These are phyloP conservation scores for Stellera chamaejasme DNA, from an alignment of 345 rosid genomes.

Conservation along the genomic window DNA sequence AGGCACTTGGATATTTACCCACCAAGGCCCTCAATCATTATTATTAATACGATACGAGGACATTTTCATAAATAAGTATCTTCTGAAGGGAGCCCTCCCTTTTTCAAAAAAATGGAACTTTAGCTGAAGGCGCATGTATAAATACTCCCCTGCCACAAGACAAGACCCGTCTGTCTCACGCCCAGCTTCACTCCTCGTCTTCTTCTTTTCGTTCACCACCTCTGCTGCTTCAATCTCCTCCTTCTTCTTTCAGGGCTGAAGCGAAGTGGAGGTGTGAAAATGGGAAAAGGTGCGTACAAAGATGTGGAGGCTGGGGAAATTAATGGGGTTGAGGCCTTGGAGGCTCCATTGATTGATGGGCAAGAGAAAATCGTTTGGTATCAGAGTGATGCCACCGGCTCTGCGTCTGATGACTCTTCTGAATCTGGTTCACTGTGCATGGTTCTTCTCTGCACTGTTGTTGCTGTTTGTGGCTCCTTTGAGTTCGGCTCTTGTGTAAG, in stretches of 20 bases:
- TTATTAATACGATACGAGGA: no score
- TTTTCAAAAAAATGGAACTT: not conserved
- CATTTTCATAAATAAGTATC: slow-evolving; percentile 4
- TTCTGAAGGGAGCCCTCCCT: not conserved
- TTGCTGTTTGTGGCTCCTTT: slow-evolving; percentile 85
- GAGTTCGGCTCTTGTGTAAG: slow-evolving; percentile 94
- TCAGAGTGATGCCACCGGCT: slow-evolving; percentile 16
- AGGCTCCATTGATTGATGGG: slow-evolving; percentile 34
- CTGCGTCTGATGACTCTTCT: slow-evolving; percentile 9
- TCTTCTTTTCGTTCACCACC: not conserved
- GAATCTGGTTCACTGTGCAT: slow-evolving; percentile 40
- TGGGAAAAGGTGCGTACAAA: slow-evolving; percentile 37
- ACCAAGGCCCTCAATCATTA: slow-evolving; percentile 3
- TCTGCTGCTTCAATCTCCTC: not conserved
- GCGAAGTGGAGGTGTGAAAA: slow-evolving; percentile 7
- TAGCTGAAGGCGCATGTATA: not conserved
- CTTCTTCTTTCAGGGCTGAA: not conserved
- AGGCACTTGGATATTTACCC: no score
- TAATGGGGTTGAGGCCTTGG: slow-evolving; percentile 30
- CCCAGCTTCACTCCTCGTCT: not conserved
- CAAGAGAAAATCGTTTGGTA: slow-evolving; percentile 17
- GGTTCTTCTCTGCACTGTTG: slow-evolving; percentile 71
- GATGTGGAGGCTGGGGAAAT: slow-evolving; percentile 46
- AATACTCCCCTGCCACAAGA: not conserved
- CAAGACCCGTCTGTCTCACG: not conserved